Percentiles rank a stretch among this genome's conserved stretches.
Conservation (phyloP, 2,329 filamentous ascomycete species). For the Fusarium sulawesiense region DNA sequence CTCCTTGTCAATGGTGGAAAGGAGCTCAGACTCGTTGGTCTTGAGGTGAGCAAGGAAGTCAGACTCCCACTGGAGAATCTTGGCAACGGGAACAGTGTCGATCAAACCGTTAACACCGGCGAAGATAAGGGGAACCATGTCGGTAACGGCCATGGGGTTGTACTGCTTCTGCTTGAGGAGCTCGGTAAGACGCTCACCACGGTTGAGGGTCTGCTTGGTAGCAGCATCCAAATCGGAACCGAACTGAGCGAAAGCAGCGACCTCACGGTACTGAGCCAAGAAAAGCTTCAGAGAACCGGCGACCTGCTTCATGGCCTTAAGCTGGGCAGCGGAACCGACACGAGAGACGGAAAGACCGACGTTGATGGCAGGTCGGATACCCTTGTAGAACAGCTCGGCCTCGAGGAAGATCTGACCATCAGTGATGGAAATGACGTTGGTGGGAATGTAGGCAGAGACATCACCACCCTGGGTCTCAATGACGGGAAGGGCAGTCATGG, state of each 20-base stretch:
- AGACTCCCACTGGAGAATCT: slow-evolving; percentile 92
- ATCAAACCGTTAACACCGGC: slow-evolving; percentile 98
- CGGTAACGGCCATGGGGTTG: slow-evolving; percentile 96
- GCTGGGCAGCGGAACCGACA: slow-evolving; percentile 99
- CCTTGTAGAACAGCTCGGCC: slow-evolving; percentile 99
- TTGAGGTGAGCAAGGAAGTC: slow-evolving; percentile 94
- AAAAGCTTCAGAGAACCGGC: slow-evolving; percentile 99
- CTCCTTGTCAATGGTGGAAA: slow-evolving; percentile 93
- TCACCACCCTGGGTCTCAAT: slow-evolving; percentile 99
- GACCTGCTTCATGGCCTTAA: slow-evolving; percentile 99
- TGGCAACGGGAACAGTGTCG: slow-evolving; percentile 87
- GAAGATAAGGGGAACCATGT: slow-evolving; percentile 99
- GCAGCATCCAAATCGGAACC: slow-evolving; percentile 99
- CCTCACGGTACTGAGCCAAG: slow-evolving; percentile 99
- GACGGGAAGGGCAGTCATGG: slow-evolving; percentile 94
- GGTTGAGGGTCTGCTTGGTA: slow-evolving; percentile 97
- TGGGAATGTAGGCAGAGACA: slow-evolving; percentile 99
- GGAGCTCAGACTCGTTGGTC: slow-evolving; percentile 86
- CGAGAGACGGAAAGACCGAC: slow-evolving; percentile 99
- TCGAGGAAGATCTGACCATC: slow-evolving; percentile 99
- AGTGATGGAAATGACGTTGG: slow-evolving; percentile 99
- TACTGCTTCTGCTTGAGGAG: slow-evolving; percentile 99
- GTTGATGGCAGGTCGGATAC: slow-evolving; percentile 99
- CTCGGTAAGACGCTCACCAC: slow-evolving; percentile 99
- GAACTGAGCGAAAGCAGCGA: slow-evolving; percentile 99